Evolutionary conservation across 1,284 basidiomycete species (phyloP).

Genomic region (Ceratobasidium sp.): DNA sequence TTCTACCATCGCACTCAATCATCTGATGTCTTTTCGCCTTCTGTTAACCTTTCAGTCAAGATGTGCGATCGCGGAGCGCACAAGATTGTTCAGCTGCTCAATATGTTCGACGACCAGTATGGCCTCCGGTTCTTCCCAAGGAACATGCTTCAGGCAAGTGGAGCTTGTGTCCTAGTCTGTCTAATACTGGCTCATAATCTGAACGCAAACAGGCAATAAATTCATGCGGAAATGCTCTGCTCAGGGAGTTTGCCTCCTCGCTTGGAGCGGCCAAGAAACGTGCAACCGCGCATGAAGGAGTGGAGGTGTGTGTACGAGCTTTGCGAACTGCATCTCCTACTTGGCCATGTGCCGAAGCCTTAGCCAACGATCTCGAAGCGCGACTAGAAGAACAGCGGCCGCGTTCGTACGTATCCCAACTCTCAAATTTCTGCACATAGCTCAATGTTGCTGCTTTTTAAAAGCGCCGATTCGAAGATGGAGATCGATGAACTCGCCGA

Average conservation of each 20-base stretch:
- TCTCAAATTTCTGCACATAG: too few relatives aligned
- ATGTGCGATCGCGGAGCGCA: conserved; percentile 74
- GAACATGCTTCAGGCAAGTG: conserved; percentile 23
- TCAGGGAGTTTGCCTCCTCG: background rate
- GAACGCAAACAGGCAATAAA: conserved; percentile 4
- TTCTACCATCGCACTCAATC: conserved; percentile 66
- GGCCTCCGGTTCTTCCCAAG: conserved; percentile 39
- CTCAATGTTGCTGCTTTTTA: background rate
- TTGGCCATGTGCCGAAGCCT: conserved; percentile 17
- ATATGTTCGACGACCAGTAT: conserved; percentile 11
- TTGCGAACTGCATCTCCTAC: background rate
- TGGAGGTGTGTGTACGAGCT: background rate
- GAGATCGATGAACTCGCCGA: conserved; percentile 5
- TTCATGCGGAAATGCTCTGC: background rate
- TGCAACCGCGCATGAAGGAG: background rate
- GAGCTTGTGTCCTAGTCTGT: too few relatives aligned
- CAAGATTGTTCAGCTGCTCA: conserved; percentile 71
- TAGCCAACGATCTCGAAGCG: conserved; percentile 16
- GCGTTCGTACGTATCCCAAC: background rate
- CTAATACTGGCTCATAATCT: too few relatives aligned
- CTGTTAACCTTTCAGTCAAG: conserved; percentile 60
- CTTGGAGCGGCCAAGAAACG: background rate
- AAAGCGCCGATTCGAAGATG: background rate
- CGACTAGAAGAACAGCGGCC: background rate
- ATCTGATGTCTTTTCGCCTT: conserved; percentile 65